Evolutionary conservation across 2,329 filamentous ascomycete genomes (phyloP).

Genomic region (Thelonectria rubi): DNA sequence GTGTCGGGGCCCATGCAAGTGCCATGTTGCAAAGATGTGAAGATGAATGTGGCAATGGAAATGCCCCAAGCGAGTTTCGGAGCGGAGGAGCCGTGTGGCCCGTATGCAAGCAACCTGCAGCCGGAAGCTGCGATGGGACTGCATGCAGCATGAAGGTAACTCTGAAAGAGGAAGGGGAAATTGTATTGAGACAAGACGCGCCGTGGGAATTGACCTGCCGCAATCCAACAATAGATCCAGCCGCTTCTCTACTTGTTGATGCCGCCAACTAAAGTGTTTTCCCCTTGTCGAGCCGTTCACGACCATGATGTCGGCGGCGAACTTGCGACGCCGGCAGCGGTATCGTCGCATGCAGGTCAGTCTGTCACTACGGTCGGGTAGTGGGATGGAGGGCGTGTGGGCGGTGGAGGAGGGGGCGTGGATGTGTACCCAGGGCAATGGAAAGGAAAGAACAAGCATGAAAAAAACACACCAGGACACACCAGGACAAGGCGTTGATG

Average conservation of each 20-base stretch:
- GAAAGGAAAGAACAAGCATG: neutral
- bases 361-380: neutral
- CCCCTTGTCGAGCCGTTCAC: neutral
- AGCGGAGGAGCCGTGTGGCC: slow-evolving; percentile 13
- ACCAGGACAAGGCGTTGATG: neutral
- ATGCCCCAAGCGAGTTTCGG: slow-evolving; percentile 20
- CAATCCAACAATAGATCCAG: neutral
- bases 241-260: neutral
- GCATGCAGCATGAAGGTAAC: neutral
- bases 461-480: neutral
- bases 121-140: neutral
- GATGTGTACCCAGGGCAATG: neutral
- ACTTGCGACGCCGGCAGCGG: slow-evolving; percentile 1
- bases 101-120: slow-evolving; percentile 11
- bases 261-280: too few relatives aligned
- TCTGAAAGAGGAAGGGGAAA: neutral
- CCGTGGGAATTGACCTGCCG: neutral
- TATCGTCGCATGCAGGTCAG: neutral
- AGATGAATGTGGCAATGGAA: slow-evolving; percentile 24
- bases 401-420: neutral
- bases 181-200: neutral
- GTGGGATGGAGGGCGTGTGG: slow-evolving; percentile 1
- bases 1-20: neutral
- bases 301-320: neutral
- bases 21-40: slow-evolving; percentile 16